phyloP scores from a whole-genome alignment of 2,329 filamentous ascomycete genomes.

The Xylariaceae sp. region DNA sequence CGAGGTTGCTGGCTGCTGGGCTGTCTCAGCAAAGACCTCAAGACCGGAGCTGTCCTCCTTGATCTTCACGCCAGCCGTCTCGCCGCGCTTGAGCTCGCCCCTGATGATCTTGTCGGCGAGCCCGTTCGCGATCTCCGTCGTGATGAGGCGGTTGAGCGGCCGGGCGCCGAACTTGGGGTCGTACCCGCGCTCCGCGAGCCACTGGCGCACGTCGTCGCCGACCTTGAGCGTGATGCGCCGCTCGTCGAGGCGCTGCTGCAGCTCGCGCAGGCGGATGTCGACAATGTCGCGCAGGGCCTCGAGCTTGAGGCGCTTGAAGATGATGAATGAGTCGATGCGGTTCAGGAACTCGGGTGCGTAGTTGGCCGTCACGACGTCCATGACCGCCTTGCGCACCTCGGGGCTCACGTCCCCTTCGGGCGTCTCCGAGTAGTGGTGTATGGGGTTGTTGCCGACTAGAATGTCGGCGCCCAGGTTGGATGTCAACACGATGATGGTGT shows the following conservation, averaged over 20 bases:
- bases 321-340: constrained; percentile 91
- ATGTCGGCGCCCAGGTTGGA: constrained; percentile 93
- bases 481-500: constrained; percentile 93
- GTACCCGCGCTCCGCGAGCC: constrained; percentile 86
- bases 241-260: constrained; percentile 78
- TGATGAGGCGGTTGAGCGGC: constrained; percentile 84
- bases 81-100: constrained; percentile 70
- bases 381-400: constrained; percentile 70
- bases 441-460: constrained; percentile 68
- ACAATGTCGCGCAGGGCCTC: constrained; percentile 84
- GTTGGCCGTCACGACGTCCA: constrained; percentile 72
- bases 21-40: constrained; percentile 36
- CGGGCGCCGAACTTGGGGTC: constrained; percentile 87
- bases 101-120: constrained; percentile 90
- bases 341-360: constrained; percentile 95
- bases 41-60: constrained; percentile 56
- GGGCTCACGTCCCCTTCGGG: constrained; percentile 64
- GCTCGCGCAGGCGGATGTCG: constrained; percentile 80
- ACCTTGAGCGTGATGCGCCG: constrained; percentile 74
- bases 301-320: constrained; percentile 82
- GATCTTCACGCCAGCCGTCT: constrained; percentile 65
- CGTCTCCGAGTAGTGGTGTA: constrained; percentile 58
- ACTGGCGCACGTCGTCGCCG: constrained; percentile 66
- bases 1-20: not conserved
- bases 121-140: constrained; percentile 81